Evolutionary conservation across 805 yeast species (phyloP).

Genomic region (Sporopachydermia quercuum): DNA sequence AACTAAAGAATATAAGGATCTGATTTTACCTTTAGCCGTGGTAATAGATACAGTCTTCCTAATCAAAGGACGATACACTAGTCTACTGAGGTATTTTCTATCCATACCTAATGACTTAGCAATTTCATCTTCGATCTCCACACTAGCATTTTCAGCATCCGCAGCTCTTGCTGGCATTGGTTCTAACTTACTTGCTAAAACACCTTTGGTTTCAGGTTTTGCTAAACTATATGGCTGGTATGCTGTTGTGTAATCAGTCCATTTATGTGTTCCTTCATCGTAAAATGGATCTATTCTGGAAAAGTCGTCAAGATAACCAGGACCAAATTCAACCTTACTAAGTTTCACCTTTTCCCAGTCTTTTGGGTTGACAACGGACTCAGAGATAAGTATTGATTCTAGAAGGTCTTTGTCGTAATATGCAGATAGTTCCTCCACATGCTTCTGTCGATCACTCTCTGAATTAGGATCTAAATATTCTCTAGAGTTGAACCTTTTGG

Average conservation of each 20-base stretch:
- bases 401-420: constrained; percentile 74
- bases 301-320: constrained; percentile 58
- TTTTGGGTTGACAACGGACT: constrained; percentile 53
- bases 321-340: constrained; percentile 43
- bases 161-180: neutral
- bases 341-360: constrained; percentile 33
- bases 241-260: constrained; percentile 22
- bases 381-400: constrained; percentile 71
- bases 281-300: constrained; percentile 58
- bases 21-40: constrained; percentile 84
- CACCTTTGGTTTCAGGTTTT: neutral
- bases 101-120: neutral
- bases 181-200: neutral
- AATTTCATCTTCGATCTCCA: neutral
- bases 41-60: constrained; percentile 78
- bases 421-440: constrained; percentile 44
- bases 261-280: constrained; percentile 40
- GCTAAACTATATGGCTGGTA: neutral
- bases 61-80: constrained; percentile 30
- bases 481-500: too few relatives aligned
- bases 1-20: constrained; percentile 67
- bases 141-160: too few relatives aligned
- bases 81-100: neutral
- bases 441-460: constrained; percentile 21
- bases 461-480: too few relatives aligned